Percentiles rank a stretch among this genome's conserved stretches.
Conservation (phyloP, 306 rosid genomes). For the Crotalaria pallida region DNA sequence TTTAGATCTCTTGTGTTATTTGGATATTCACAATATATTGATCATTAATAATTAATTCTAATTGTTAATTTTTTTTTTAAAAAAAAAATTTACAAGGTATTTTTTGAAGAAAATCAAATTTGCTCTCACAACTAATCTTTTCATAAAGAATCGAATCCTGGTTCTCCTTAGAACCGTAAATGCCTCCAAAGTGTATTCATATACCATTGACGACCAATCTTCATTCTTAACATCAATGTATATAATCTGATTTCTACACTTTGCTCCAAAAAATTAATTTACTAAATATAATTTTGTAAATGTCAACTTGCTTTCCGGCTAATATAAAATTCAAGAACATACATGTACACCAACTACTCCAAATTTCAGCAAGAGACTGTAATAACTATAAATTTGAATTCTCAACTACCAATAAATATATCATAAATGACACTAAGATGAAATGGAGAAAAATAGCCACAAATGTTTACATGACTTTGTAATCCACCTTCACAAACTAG, state of each 20-base stretch:
- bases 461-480: slow-evolving; percentile 11
- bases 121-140: no score
- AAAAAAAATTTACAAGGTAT: no score
- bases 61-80: no score
- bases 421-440: slow-evolving; percentile 14
- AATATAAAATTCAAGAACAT: slow-evolving; percentile 10
- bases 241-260: not conserved
- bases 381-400: slow-evolving; percentile 17
- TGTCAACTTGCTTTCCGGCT: slow-evolving; percentile 5
- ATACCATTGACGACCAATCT: no score
- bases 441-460: not conserved
- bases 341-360: slow-evolving; percentile 17
- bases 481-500: not conserved
- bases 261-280: not conserved
- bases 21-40: no score
- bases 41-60: no score
- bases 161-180: no score
- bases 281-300: slow-evolving; percentile 6
- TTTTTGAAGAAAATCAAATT: no score
- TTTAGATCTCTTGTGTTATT: no score
- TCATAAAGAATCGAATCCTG: no score
- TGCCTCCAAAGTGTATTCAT: no score
- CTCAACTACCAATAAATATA: slow-evolving; percentile 13
- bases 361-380: not conserved
- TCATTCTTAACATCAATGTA: no score